Percentiles rank a stretch among this genome's conserved stretches.
These are phyloP conservation scores for Cladosporium sp. DNA, from an alignment of 2,329 filamentous ascomycete genomes.

Conservation along the genomic window DNA sequence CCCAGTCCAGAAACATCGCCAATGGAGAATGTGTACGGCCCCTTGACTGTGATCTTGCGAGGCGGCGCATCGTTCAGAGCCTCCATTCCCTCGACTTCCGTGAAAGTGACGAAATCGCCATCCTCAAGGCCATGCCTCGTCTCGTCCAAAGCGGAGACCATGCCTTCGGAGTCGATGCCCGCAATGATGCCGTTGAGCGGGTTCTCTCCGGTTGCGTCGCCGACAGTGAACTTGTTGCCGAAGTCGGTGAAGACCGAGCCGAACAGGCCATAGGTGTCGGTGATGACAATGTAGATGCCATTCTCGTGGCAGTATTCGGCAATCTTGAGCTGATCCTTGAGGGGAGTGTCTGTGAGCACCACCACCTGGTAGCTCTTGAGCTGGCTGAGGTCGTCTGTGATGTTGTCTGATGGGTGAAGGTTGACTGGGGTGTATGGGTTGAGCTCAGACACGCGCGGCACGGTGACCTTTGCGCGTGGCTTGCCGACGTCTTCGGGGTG, in stretches of 20 bases:
- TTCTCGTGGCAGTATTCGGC: constrained; percentile 94
- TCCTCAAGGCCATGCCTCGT: constrained; percentile 93
- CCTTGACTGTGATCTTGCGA: constrained; percentile 89
- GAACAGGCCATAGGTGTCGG: constrained; percentile 91
- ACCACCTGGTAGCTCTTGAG: constrained; percentile 91
- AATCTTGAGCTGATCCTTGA: constrained; percentile 79
- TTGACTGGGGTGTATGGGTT: constrained; percentile 94
- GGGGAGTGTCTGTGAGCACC: constrained; percentile 80
- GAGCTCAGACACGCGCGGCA: constrained; percentile 86
- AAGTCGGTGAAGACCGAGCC: constrained; percentile 97
- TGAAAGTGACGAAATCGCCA: constrained; percentile 94
- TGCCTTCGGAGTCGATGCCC: constrained; percentile 81
- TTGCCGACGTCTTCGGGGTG: constrained; percentile 86
- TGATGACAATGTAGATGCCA: constrained; percentile 84
- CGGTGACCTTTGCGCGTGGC: constrained; percentile 82
- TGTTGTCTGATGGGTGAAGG: constrained; percentile 65
- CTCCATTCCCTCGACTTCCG: constrained; percentile 91
- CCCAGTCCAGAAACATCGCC: constrained; percentile 88
- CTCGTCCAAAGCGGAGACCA: constrained; percentile 93
- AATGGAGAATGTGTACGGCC: constrained; percentile 94
- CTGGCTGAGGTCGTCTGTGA: constrained; percentile 75
- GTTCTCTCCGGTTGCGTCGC: constrained; percentile 88
- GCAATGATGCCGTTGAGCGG: constrained; percentile 86
- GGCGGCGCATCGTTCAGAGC: constrained; percentile 79
- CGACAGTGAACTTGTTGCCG: constrained; percentile 86